Evolutionary conservation across 192 early-diverging fungal genomes (phyloP).

Genomic region (Backusella circina): DNA sequence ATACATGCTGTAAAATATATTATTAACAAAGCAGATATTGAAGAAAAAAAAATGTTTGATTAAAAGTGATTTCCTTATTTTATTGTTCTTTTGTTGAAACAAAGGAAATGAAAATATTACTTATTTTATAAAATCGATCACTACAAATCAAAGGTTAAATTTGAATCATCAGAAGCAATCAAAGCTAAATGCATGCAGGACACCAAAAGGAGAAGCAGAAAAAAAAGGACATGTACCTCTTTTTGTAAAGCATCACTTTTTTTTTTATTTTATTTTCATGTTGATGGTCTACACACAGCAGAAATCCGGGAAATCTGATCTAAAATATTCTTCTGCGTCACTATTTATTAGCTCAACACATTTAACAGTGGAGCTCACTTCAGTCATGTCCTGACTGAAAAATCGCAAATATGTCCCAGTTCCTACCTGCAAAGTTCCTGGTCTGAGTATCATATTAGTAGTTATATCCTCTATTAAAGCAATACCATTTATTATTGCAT

Average conservation of each 20-base stretch:
- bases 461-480: no score
- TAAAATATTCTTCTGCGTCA: background rate
- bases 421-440: no score
- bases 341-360: background rate
- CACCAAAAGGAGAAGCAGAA: background rate
- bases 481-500: no score
- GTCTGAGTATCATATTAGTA: no score
- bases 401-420: no score
- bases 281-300: background rate
- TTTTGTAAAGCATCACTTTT: background rate
- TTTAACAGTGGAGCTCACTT: background rate
- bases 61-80: background rate
- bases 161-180: background rate
- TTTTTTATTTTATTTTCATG: background rate
- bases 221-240: background rate
- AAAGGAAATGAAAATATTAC: background rate
- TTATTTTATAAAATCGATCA: background rate
- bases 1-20: background rate
- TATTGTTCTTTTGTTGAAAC: background rate
- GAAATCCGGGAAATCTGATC: background rate
- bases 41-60: background rate
- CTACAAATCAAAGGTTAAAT: no score
- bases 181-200: background rate
- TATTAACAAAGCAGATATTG: background rate
- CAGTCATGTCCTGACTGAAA: no score